Percentiles rank a stretch among this genome's conserved stretches.
These are phyloP conservation scores for Zymoseptoria ardabiliae DNA, from an alignment of 2,329 filamentous ascomycete genomes.

Conservation along the genomic window DNA sequence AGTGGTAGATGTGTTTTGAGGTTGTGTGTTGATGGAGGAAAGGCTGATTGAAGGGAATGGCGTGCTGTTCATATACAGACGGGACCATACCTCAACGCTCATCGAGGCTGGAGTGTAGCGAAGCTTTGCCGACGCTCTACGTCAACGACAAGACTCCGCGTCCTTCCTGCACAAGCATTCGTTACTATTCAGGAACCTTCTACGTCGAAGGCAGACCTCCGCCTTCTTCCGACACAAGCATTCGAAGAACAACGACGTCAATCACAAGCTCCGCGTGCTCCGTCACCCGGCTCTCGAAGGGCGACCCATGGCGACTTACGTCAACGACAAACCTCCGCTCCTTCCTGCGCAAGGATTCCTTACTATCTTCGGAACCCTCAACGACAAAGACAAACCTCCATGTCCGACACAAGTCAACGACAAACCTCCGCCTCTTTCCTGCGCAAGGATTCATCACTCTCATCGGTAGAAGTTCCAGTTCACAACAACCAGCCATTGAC, in stretches of 20 bases:
- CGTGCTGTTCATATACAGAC: no score
- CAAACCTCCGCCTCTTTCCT: background rate
- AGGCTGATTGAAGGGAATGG: background rate
- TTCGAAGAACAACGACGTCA: background rate
- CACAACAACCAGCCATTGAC: background rate
- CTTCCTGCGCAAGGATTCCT: background rate
- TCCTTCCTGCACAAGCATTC: background rate
- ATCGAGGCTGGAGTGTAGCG: background rate
- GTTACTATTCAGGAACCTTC: background rate
- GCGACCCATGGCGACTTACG: background rate
- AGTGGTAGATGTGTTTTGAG: background rate
- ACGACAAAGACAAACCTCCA: no score
- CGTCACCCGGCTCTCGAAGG: background rate
- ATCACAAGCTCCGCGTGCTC: background rate
- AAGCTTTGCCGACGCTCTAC: background rate
- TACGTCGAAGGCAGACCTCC: no score
- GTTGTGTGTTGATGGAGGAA: background rate
- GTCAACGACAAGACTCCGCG: background rate
- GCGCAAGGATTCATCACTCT: background rate
- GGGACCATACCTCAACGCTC: background rate
- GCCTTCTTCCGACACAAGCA: background rate
- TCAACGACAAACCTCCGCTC: background rate
- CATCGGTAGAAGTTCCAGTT: background rate
- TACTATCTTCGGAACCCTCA: background rate
- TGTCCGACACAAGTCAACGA: background rate